Percentiles rank a stretch among this genome's conserved stretches.
These are phyloP conservation scores for Fragaria iinumae DNA, from an alignment of 306 rosid species.

Conservation along the genomic window DNA sequence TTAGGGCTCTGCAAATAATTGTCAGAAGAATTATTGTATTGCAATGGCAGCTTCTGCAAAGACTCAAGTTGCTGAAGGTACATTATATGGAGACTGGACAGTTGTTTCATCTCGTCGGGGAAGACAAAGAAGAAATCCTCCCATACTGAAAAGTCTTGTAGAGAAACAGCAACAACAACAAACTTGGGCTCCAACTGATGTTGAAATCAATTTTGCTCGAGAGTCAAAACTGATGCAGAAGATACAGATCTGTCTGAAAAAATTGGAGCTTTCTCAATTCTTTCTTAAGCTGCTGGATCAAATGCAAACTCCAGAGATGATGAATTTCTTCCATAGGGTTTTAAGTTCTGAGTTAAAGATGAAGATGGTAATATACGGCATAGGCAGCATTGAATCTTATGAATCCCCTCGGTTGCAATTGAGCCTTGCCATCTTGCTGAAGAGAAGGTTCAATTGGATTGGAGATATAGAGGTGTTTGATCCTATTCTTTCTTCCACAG, in stretches of 20 bases:
- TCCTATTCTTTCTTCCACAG: slow-evolving; percentile 69
- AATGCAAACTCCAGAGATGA: slow-evolving; percentile 39
- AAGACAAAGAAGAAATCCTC: slow-evolving; percentile 35
- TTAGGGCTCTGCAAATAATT: neutral
- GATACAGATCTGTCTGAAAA: slow-evolving; percentile 44
- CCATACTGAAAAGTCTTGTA: slow-evolving; percentile 27
- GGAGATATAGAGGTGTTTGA: slow-evolving; percentile 74
- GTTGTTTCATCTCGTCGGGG: slow-evolving; percentile 67
- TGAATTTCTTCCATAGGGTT: slow-evolving; percentile 36
- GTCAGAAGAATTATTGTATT: neutral
- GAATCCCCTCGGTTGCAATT: slow-evolving; percentile 45
- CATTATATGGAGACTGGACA: slow-evolving; percentile 60
- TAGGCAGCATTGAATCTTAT: slow-evolving; percentile 76
- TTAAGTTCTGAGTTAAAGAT: slow-evolving; percentile 48
- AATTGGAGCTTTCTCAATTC: slow-evolving; percentile 54
- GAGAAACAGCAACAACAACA: slow-evolving; percentile 32
- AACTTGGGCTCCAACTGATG: slow-evolving; percentile 53
- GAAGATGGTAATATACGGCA: slow-evolving; percentile 79
- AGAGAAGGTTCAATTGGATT: slow-evolving; percentile 56
- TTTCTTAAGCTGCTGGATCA: slow-evolving; percentile 49
- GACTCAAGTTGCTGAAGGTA: slow-evolving; percentile 25
- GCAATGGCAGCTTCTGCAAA: slow-evolving; percentile 64
- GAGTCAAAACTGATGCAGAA: slow-evolving; percentile 56
- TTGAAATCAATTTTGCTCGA: slow-evolving; percentile 35
- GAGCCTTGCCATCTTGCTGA: slow-evolving; percentile 29